These are phyloP conservation scores for Austroboletus novae-zelandiae DNA, from an alignment of 1,284 basidiomycete species.

Conservation along the genomic window DNA sequence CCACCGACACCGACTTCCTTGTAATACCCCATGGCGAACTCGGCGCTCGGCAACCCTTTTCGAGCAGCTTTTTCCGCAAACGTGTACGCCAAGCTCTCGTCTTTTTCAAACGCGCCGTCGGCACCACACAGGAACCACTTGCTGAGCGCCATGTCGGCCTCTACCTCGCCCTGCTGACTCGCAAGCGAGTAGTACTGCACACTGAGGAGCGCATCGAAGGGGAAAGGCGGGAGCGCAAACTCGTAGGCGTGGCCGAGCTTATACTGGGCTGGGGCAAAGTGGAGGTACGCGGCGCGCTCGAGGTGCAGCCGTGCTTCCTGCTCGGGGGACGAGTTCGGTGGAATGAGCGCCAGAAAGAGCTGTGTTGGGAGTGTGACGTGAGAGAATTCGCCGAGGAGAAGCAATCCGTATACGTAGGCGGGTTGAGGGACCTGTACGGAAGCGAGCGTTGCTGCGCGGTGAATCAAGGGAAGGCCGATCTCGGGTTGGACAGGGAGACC, in stretches of 20 bases:
- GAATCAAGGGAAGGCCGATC: conserved; percentile 69
- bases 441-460: conserved; percentile 73
- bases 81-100: conserved; percentile 82
- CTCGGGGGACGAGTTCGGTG: conserved; percentile 40
- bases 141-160: conserved; percentile 93
- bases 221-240: conserved; percentile 82
- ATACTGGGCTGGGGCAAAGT: conserved; percentile 89
- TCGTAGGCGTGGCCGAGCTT: conserved; percentile 93
- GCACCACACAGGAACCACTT: conserved; percentile 96
- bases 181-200: conserved; percentile 93
- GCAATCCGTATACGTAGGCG: conserved; percentile 81
- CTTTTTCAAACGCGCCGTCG: conserved; percentile 81
- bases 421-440: conserved; percentile 82
- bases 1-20: conserved; percentile 78
- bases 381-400: conserved; percentile 79
- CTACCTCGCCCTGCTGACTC: conserved; percentile 80
- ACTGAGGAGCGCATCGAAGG: conserved; percentile 85
- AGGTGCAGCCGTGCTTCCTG: conserved; percentile 53
- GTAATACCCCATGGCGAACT: conserved; percentile 96
- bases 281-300: conserved; percentile 82
- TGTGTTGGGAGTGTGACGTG: conserved; percentile 54
- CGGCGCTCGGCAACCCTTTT: conserved; percentile 77
- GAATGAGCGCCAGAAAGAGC: conserved; percentile 53
- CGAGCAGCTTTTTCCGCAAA: conserved; percentile 92
- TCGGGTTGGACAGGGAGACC: conserved; percentile 54